Evolutionary conservation across 2,329 filamentous ascomycete species (phyloP).

Genomic region (Cadophora sp.): DNA sequence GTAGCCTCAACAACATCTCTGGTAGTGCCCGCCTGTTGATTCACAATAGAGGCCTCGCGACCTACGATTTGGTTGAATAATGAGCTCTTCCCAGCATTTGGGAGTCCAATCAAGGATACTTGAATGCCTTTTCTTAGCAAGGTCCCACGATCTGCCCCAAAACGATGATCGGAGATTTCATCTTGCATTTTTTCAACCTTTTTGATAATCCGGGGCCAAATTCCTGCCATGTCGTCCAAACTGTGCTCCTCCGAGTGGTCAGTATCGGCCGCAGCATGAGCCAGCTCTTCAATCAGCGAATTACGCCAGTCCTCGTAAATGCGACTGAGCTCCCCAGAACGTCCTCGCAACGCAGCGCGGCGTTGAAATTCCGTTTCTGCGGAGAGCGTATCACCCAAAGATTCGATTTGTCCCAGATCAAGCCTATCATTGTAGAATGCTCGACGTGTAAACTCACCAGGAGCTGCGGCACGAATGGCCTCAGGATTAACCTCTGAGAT

Average conservation of each 20-base stretch:
- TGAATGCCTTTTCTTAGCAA: conserved; percentile 84
- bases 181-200: conserved; percentile 68
- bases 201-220: conserved; percentile 71
- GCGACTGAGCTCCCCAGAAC: conserved; percentile 70
- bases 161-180: conserved; percentile 72
- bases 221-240: conserved; percentile 82
- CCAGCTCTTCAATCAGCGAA: conserved; percentile 78
- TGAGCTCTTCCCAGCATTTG: conserved; percentile 95
- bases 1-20: conserved; percentile 92
- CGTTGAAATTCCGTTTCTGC: conserved; percentile 93
- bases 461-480: conserved; percentile 81
- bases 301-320: conserved; percentile 86
- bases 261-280: conserved; percentile 92
- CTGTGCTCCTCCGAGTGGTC: conserved; percentile 98
- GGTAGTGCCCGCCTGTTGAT: conserved; percentile 90
- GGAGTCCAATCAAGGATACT: conserved; percentile 86
- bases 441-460: conserved; percentile 92
- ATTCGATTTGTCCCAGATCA: conserved; percentile 83
- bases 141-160: conserved; percentile 82
- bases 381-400: conserved; percentile 66
- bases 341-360: conserved; percentile 80
- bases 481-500: conserved; percentile 60
- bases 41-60: conserved; percentile 93
- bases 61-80: conserved; percentile 90
- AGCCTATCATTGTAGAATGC: conserved; percentile 89